phyloP scores from a whole-genome alignment of 1,284 basidiomycete genomes.

The Hemileia vastatrix region DNA sequence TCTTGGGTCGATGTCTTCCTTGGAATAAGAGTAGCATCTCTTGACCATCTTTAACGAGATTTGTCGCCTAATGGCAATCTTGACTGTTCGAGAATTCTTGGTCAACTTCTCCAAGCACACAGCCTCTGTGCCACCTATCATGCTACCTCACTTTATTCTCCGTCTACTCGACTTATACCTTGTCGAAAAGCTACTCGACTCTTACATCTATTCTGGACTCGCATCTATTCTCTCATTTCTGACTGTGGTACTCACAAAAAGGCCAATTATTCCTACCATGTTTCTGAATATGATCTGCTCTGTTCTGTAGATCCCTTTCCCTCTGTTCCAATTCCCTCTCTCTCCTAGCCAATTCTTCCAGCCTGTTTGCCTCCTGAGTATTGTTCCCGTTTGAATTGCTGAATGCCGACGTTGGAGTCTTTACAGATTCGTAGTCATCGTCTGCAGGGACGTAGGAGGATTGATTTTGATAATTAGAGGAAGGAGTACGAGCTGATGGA shows the following conservation, averaged over 20 bases:
- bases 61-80: slow-evolving; percentile 22
- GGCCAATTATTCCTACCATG: slow-evolving; percentile 85
- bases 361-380: slow-evolving; percentile 47
- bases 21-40: too few relatives aligned
- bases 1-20: too few relatives aligned
- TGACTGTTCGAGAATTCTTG: slow-evolving; percentile 6
- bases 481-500: slow-evolving; percentile 31
- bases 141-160: too few relatives aligned
- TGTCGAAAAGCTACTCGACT: too few relatives aligned
- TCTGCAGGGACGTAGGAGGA: slow-evolving; percentile 13
- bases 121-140: too few relatives aligned
- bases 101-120: too few relatives aligned
- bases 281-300: slow-evolving; percentile 58
- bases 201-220: too few relatives aligned
- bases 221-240: too few relatives aligned
- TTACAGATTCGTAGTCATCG: neutral
- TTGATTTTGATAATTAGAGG: neutral
- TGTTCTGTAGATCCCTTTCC: slow-evolving; percentile 57
- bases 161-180: too few relatives aligned
- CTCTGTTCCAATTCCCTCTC: slow-evolving; percentile 67
- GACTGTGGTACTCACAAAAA: slow-evolving; percentile 53
- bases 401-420: slow-evolving; percentile 12
- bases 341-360: slow-evolving; percentile 59
- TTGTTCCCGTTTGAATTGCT: slow-evolving; percentile 32
- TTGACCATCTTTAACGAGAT: too few relatives aligned